Evolutionary conservation across 805 yeast genomes (phyloP).

Genomic region (Yarrowia porcina): DNA sequence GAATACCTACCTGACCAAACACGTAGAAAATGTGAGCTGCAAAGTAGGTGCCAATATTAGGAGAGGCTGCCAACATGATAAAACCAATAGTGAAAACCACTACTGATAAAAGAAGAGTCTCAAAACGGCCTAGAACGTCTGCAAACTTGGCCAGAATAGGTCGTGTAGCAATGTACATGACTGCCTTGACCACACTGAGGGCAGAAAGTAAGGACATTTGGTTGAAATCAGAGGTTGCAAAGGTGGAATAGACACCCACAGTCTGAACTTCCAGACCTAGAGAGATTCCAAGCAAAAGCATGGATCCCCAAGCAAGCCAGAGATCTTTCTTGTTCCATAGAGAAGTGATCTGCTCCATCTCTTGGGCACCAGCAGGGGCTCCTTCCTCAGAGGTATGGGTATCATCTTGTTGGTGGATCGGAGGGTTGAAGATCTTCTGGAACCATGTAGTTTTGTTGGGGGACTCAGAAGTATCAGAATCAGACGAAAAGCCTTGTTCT

Average conservation of each 20-base stretch:
- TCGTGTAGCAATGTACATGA: background rate
- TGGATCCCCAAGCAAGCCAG: background rate
- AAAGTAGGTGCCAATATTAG: background rate
- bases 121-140: background rate
- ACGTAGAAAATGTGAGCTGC: background rate
- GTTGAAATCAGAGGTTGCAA: background rate
- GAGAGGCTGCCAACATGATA: background rate
- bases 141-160: conserved; percentile 1
- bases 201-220: background rate
- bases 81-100: background rate
- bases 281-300: background rate
- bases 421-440: background rate
- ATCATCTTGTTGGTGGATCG: background rate
- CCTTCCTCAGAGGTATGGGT: background rate
- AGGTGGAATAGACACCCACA: background rate
- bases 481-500: background rate
- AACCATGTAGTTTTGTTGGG: background rate
- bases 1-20: background rate
- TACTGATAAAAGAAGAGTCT: background rate
- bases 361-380: background rate
- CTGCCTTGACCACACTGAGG: background rate
- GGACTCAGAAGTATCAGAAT: background rate
- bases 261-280: background rate
- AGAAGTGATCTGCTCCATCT: background rate
- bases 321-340: background rate